These are phyloP conservation scores for Buxus sempervirens DNA, from an alignment of 164 flowering plant species.

Conservation along the genomic window DNA sequence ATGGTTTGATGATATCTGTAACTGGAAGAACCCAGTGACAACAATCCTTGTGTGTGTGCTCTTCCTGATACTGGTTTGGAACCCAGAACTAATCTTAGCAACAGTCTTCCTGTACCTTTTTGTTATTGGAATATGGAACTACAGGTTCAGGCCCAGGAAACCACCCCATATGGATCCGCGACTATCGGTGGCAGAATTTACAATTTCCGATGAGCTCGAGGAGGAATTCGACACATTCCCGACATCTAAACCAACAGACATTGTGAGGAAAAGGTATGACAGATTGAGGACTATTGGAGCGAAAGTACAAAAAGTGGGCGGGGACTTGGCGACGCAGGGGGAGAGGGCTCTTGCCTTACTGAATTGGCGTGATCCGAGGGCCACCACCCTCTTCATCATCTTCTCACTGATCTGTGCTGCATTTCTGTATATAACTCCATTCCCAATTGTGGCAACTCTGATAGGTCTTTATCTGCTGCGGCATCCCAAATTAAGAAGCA, in stretches of 20 bases:
- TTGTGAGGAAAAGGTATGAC: conserved; percentile 33
- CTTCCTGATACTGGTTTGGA: background rate
- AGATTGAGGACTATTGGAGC: conserved; percentile 30
- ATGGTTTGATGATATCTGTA: conserved; percentile 27
- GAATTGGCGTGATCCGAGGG: conserved; percentile 35
- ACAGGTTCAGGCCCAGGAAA: conserved; percentile 16
- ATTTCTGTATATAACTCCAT: conserved; percentile 23
- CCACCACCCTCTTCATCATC: conserved; percentile 21
- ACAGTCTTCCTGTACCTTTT: conserved; percentile 14
- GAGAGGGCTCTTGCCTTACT: conserved; percentile 25
- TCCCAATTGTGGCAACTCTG: conserved; percentile 15
- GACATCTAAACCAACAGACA: conserved; percentile 21
- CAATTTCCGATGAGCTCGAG: conserved; percentile 26
- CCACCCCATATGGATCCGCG: conserved; percentile 34
- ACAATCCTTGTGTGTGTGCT: conserved; percentile 17
- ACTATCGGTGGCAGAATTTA: conserved; percentile 26
- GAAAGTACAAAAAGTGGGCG: conserved; percentile 28
- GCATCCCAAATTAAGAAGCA: conserved; percentile 30
- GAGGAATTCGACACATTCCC: conserved; percentile 38
- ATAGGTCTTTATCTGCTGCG: conserved; percentile 19
- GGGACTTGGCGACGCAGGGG: conserved; percentile 30
- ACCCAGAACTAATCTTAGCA: conserved; percentile 28
- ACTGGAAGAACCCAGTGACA: conserved; percentile 32
- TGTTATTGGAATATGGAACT: conserved; percentile 24
- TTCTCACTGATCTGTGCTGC: conserved; percentile 21